Evolutionary conservation across 257 asterid genomes (phyloP).

Genomic region (Jacaranda mimosifolia): DNA sequence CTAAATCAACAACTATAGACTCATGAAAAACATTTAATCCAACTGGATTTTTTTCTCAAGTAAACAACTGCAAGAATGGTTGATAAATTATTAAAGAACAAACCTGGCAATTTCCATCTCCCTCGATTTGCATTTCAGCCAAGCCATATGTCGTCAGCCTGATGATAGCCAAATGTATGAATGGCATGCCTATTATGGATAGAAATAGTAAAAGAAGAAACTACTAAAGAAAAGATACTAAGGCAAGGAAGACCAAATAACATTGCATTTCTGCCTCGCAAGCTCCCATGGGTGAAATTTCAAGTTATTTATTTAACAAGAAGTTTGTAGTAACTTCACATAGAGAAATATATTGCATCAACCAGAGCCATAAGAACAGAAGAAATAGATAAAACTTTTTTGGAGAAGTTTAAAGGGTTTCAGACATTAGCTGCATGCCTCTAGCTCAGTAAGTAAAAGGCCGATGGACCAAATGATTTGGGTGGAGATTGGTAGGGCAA

Average conservation of each 20-base stretch:
- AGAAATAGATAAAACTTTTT: too few species aligned
- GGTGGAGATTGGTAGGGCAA: too few species aligned
- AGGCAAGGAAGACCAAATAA: conserved; percentile 23
- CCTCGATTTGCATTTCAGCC: conserved; percentile 88
- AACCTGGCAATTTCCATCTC: conserved; percentile 99
- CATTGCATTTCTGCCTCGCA: not conserved
- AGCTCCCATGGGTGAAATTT: not conserved
- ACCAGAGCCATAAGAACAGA: not conserved
- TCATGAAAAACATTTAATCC: not conserved
- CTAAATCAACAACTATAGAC: not conserved
- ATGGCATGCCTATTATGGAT: conserved; percentile 37
- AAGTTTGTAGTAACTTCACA: not conserved
- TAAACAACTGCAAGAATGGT: not conserved
- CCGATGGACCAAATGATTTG: too few species aligned
- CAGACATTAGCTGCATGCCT: too few species aligned
- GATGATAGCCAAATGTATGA: conserved; percentile 42
- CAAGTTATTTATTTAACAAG: conserved; percentile 4
- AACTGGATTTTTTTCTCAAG: not conserved
- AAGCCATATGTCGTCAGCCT: conserved; percentile 86
- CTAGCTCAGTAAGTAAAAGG: too few species aligned
- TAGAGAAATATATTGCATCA: not conserved
- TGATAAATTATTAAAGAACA: conserved; percentile 40
- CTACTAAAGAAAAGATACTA: conserved; percentile 12
- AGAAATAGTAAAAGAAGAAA: conserved; percentile 19
- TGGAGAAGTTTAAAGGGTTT: too few species aligned